A percentile compares a stretch with the other conserved stretches of the same genome.
Conservation (phyloP, 345 rosid genomes). For the Isatis tinctoria region DNA sequence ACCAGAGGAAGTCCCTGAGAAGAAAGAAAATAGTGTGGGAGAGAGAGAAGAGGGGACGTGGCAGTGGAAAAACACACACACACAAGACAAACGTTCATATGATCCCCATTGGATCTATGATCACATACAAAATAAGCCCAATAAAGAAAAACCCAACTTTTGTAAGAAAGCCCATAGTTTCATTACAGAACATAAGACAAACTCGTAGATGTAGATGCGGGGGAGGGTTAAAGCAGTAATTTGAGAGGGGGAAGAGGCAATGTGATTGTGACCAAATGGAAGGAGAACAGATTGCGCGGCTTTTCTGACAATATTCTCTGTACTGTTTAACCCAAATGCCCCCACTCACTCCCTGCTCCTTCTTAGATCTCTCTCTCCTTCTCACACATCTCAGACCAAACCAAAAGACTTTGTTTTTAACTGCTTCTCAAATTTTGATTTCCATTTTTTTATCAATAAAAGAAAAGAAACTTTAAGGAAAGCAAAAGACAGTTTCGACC, state of each 20-base stretch:
- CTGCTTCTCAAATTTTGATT: neutral
- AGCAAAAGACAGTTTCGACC: constrained; percentile 6
- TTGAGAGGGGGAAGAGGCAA: neutral
- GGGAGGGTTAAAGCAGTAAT: constrained; percentile 14
- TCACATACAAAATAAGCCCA: neutral
- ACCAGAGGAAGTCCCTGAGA: constrained; percentile 1
- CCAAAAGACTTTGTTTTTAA: neutral
- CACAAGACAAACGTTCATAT: neutral
- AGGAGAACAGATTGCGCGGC: constrained; percentile 24
- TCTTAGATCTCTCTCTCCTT: neutral
- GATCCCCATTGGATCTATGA: neutral
- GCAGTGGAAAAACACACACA: neutral
- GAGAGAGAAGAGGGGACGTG: neutral
- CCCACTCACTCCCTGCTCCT: neutral
- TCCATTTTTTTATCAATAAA: neutral
- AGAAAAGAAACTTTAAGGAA: neutral
- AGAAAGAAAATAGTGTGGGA: neutral
- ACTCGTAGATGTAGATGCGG: neutral
- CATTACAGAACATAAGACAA: neutral
- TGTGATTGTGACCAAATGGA: constrained; percentile 7
- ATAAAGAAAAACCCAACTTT: neutral
- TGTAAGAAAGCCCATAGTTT: neutral
- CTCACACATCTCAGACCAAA: neutral
- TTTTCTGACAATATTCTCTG: constrained; percentile 79
- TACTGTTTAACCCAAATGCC: constrained; percentile 9